Conservation (phyloP, 169 alveolate species). For the Theileria parva region DNA sequence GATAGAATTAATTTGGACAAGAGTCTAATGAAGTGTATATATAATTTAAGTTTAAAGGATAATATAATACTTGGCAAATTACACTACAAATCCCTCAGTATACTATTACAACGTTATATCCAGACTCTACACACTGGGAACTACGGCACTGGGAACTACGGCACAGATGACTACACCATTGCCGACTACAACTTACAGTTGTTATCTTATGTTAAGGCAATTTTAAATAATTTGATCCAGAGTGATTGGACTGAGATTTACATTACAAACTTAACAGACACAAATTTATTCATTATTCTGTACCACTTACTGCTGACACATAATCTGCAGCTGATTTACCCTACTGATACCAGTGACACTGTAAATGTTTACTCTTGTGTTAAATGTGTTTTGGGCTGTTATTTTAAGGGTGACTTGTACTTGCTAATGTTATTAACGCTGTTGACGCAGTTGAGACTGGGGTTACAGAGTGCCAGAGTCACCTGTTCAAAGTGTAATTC, state of each 20-base stretch:
- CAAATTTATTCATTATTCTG: background rate
- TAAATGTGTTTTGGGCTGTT: constrained; percentile 7
- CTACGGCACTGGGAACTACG: no score
- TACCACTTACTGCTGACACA: constrained; percentile 12
- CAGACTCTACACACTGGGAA: background rate
- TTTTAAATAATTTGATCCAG: background rate
- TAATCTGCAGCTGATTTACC: constrained; percentile 29
- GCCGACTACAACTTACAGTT: background rate
- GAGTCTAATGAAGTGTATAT: background rate
- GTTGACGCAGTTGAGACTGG: background rate
- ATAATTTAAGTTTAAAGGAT: background rate
- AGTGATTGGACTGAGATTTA: background rate
- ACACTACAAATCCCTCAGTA: background rate
- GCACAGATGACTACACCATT: no score
- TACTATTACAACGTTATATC: background rate
- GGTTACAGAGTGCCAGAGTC: background rate
- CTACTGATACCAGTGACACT: background rate
- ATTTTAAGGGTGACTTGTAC: constrained; percentile 27
- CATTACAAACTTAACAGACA: background rate
- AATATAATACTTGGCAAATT: background rate
- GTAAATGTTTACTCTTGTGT: constrained; percentile 10
- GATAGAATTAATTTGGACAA: background rate
- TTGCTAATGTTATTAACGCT: constrained; percentile 6
- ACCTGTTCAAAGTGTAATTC: background rate
- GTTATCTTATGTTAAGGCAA: background rate